Conservation (phyloP, 2,329 filamentous ascomycete species). For the Verticillium nubilum region DNA sequence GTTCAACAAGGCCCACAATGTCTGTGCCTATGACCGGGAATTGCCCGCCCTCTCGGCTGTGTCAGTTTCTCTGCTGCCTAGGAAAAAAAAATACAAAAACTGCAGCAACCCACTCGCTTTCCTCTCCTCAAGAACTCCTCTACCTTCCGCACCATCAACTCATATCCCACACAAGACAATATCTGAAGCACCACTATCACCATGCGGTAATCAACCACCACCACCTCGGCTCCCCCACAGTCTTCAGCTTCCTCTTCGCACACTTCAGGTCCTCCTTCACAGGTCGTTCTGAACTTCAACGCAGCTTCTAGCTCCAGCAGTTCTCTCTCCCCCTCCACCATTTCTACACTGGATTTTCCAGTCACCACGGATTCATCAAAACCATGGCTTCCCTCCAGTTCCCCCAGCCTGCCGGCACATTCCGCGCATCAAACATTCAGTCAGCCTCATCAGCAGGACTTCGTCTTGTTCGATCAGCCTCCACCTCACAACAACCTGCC, state of each 20-base stretch:
- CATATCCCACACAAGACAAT: slow-evolving; percentile 25
- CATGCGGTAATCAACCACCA: slow-evolving; percentile 41
- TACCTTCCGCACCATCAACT: slow-evolving; percentile 25
- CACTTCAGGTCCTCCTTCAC: slow-evolving; percentile 46
- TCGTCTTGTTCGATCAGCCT: slow-evolving; percentile 66
- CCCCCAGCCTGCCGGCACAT: slow-evolving; percentile 57
- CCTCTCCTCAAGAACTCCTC: slow-evolving; percentile 21
- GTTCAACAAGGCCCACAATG: background rate
- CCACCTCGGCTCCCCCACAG: slow-evolving; percentile 50
- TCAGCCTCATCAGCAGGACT: slow-evolving; percentile 59
- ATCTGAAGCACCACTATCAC: slow-evolving; percentile 32
- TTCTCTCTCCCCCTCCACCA: slow-evolving; percentile 53
- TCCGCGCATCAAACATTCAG: slow-evolving; percentile 40
- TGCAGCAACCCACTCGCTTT: slow-evolving; percentile 17
- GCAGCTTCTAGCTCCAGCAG: slow-evolving; percentile 54
- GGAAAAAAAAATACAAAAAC: slow-evolving; percentile 2
- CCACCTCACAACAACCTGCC: slow-evolving; percentile 34
- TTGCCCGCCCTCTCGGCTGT: background rate
- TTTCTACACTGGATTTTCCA: slow-evolving; percentile 60
- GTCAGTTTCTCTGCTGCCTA: background rate
- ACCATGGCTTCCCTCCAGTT: slow-evolving; percentile 75
- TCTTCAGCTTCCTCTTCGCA: slow-evolving; percentile 10
- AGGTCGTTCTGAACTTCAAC: slow-evolving; percentile 64
- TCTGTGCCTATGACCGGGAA: background rate
- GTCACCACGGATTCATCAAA: slow-evolving; percentile 78